These are phyloP conservation scores for Lepiota venenata DNA, from an alignment of 768 basidiomycete genomes.

Conservation along the genomic window DNA sequence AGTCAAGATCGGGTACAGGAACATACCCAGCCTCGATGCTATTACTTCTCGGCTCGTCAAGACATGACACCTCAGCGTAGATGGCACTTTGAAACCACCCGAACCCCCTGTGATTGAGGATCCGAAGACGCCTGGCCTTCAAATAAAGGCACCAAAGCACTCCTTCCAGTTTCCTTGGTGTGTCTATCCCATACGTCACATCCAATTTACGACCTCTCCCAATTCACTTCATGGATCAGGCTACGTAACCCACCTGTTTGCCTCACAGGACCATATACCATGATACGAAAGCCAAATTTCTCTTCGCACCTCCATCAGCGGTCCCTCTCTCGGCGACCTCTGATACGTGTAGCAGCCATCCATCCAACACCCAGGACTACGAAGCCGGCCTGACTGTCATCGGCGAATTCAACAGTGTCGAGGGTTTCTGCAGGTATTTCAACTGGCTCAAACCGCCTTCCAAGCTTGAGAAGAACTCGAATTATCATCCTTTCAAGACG, in stretches of 20 bases:
- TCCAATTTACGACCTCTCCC: too few relatives aligned
- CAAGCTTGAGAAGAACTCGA: conserved; percentile 83
- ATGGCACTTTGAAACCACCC: conserved; percentile 66
- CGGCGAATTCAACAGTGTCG: conserved; percentile 89
- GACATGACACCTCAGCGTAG: conserved; percentile 58
- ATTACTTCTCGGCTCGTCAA: conserved; percentile 80
- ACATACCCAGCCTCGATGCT: conserved; percentile 80
- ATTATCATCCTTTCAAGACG: conserved; percentile 95
- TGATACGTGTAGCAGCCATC: conserved; percentile 20
- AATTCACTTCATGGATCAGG: too few relatives aligned
- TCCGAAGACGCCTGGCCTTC: conserved; percentile 76
- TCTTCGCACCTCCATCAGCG: too few relatives aligned
- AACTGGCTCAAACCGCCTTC: conserved; percentile 94
- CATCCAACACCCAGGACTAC: conserved; percentile 70
- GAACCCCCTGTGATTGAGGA: conserved; percentile 79
- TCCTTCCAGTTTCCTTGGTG: conserved; percentile 84
- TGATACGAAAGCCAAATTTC: too few relatives aligned
- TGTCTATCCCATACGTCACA: conserved; percentile 18
- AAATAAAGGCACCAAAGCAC: conserved; percentile 73
- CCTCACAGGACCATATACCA: conserved; percentile 77
- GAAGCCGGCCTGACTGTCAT: conserved; percentile 86
- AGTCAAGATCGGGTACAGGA: conserved; percentile 75
- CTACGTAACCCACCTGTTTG: conserved; percentile 8
- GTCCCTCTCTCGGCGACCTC: conserved; percentile 27
- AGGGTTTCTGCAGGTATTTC: conserved; percentile 88